A percentile compares a stretch with the other conserved stretches of the same genome.
phyloP scores from a whole-genome alignment of 2,329 filamentous ascomycete species.

The Colletotrichum agaves region DNA sequence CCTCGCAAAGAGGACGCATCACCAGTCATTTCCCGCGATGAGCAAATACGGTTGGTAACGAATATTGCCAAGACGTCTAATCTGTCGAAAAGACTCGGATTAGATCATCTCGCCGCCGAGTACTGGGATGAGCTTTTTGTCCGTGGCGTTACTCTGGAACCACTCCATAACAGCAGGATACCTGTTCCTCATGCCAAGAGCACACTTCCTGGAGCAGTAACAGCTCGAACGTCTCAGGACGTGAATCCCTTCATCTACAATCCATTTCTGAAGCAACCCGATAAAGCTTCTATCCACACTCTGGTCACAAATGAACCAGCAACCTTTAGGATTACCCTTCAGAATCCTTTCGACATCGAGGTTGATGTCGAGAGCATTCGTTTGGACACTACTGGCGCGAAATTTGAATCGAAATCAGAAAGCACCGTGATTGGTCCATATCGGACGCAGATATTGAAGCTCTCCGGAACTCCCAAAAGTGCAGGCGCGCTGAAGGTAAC shows the following conservation, averaged over 20 bases:
- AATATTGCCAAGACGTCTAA: conserved; percentile 87
- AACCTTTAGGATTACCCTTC: conserved; percentile 83
- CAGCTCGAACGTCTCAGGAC: conserved; percentile 65
- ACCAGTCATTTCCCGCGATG: conserved; percentile 79
- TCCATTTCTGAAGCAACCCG: conserved; percentile 79
- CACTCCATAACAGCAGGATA: conserved; percentile 66
- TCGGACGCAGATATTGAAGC: conserved; percentile 79
- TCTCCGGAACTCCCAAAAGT: conserved; percentile 74
- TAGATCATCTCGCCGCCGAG: conserved; percentile 77
- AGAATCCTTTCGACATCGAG: conserved; percentile 95
- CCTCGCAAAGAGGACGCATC: conserved; percentile 75
- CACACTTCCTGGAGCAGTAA: conserved; percentile 61
- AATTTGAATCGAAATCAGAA: conserved; percentile 74
- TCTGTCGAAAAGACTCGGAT: conserved; percentile 79
- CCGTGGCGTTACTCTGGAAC: conserved; percentile 77
- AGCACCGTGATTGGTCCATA: conserved; percentile 81
- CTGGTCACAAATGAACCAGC: conserved; percentile 83
- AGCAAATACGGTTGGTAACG: conserved; percentile 84
- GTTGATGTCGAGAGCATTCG: conserved; percentile 86
- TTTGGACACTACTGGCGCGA: conserved; percentile 77
- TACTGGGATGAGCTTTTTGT: conserved; percentile 99
- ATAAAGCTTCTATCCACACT: conserved; percentile 68
- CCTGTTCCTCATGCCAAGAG: conserved; percentile 74
- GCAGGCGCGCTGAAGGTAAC: conserved; percentile 78
- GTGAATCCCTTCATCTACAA: conserved; percentile 95